Base-by-base conservation (phyloP, 495 filamentous ascomycete genomes). In the Neurospora discreta region DNA sequence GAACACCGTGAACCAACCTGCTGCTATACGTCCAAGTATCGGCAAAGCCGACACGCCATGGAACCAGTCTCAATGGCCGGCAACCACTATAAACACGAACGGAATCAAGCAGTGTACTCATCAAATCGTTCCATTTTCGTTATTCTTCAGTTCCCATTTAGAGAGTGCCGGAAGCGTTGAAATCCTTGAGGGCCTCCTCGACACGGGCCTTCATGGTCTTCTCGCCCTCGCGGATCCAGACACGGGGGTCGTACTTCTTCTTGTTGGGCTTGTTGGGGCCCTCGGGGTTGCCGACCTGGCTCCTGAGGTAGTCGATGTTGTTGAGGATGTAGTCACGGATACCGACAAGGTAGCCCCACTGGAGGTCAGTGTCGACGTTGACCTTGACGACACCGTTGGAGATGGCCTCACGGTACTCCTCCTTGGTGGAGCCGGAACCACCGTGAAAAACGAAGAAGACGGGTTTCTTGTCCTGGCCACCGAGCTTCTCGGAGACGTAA, bases 361-460 rank as follows among this genome's bases (percentile, higher is more conserved):
- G 92, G 70, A 94, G 82, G 76, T 95, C 92, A 38, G 95, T 98
- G 76, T 82, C 96, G 73, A 99, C 83, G 84, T 93, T 93, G 83
- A 99, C 95, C 90, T 99, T 99, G 84, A 97, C 91, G 73, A 99
- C 96, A 84, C 95, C 95, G 82, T 95, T 42, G 75, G 84, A 82
- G 81, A 98, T 98, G 75, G 94, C 95, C 77, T 92, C 88, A 69
- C 80, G 86, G 87, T 90, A 98, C 85, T 98, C 95, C 72, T 91
- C 81, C 87, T 97, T 96, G 80, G 88, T 86, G 69, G 91, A 94
- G 72, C 95, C 96, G 71, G 92, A 95, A 74, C 95, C 95, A 76
- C 96, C 96, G 86, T 99, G 95, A 90, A 99, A 99, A 81, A 99
- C 95, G 81, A 99, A 91, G 89, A 96, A 98, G 78, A 98, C 90